phyloP scores from a whole-genome alignment of 2,329 filamentous ascomycete species.

The Apiospora arundinis region DNA sequence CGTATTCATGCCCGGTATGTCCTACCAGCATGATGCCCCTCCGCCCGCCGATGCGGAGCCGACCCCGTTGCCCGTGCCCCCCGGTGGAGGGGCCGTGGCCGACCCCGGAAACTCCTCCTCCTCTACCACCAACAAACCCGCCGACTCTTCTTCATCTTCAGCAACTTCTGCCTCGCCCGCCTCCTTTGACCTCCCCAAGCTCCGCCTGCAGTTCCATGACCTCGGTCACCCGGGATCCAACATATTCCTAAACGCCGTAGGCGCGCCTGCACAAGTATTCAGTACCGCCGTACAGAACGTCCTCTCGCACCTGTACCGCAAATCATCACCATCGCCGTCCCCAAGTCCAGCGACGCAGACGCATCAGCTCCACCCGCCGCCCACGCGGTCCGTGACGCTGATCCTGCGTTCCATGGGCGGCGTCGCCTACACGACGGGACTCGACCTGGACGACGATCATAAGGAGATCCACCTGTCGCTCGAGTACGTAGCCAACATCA shows the following conservation, averaged over 20 bases:
- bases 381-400: conserved; percentile 86
- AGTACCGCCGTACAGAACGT: conserved; percentile 70
- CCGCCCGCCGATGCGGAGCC: conserved; percentile 27
- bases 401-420: conserved; percentile 80
- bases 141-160: neutral
- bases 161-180: neutral
- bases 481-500: conserved; percentile 68
- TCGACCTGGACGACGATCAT: conserved; percentile 80
- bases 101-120: conserved; percentile 1
- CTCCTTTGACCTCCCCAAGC: conserved; percentile 51
- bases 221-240: conserved; percentile 64
- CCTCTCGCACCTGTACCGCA: conserved; percentile 71
- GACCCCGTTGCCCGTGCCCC: conserved; percentile 30
- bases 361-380: conserved; percentile 46
- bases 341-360: conserved; percentile 31
- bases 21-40: conserved; percentile 31
- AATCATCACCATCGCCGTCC: no score
- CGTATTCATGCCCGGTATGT: conserved; percentile 43
- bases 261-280: conserved; percentile 65
- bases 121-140: conserved; percentile 21
- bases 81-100: conserved; percentile 11
- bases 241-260: conserved; percentile 71
- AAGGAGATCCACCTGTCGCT: conserved; percentile 93
- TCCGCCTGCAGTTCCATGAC: conserved; percentile 66
- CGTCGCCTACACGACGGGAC: conserved; percentile 87